Percentiles rank a stretch among this genome's conserved stretches.
These are phyloP conservation scores for Aspergillus piperis DNA, from an alignment of 2,329 filamentous ascomycete genomes.

Conservation along the genomic window DNA sequence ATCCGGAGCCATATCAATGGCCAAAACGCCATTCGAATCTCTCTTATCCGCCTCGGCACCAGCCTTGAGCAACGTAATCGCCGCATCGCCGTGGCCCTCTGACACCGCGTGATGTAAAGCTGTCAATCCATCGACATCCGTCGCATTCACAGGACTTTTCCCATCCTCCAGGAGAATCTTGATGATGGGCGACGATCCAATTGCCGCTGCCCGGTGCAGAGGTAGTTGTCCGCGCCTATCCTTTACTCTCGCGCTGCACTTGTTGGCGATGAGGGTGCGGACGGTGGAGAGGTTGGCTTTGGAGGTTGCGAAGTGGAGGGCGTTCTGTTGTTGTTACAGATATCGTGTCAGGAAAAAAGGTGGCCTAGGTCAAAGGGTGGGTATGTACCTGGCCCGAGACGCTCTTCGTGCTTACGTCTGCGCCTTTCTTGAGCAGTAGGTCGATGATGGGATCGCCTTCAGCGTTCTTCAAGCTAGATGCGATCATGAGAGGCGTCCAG, in stretches of 20 bases:
- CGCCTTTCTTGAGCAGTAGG: conserved; percentile 48
- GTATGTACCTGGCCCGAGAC: conserved; percentile 43
- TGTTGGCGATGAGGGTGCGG: conserved; percentile 71
- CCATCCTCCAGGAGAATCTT: conserved; percentile 73
- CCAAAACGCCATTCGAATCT: conserved; percentile 68
- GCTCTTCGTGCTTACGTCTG: conserved; percentile 49
- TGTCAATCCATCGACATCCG: conserved; percentile 80
- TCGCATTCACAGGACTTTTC: conserved; percentile 77
- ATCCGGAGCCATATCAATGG: conserved; percentile 84
- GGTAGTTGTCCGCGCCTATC: conserved; percentile 88
- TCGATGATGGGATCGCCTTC: conserved; percentile 49
- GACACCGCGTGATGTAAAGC: conserved; percentile 75
- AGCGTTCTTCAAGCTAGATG: conserved; percentile 48
- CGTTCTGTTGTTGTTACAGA: conserved; percentile 59
- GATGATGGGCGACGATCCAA: conserved; percentile 85
- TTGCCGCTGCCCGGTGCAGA: conserved; percentile 86
- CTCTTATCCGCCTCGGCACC: conserved; percentile 81
- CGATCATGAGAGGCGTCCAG: conserved; percentile 55
- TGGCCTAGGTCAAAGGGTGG: not conserved
- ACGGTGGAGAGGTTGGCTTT: conserved; percentile 85
- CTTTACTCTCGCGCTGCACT: conserved; percentile 76
- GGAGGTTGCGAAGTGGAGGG: conserved; percentile 86
- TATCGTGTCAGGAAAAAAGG: not conserved
- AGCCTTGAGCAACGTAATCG: conserved; percentile 76
- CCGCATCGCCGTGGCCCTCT: conserved; percentile 72